Conservation (phyloP, 2,329 filamentous ascomycete genomes). For the Polychaeton citri region DNA sequence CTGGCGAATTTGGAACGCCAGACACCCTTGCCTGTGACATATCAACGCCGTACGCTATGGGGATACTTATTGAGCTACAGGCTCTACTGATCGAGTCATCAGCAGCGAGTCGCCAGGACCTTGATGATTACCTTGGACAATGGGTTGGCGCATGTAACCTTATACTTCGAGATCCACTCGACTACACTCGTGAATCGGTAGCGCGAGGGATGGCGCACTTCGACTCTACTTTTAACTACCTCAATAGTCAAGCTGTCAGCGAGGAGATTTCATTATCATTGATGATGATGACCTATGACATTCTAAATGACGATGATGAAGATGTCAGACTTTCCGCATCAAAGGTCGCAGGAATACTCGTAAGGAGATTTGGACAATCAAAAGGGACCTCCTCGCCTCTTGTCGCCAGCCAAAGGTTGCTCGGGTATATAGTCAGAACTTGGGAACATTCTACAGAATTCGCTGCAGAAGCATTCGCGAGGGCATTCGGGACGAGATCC, state of each 20-base stretch:
- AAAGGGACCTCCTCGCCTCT: slow-evolving; percentile 24
- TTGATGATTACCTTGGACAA: background rate
- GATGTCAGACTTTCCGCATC: slow-evolving; percentile 62
- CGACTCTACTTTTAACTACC: slow-evolving; percentile 6
- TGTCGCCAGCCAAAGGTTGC: slow-evolving; percentile 31
- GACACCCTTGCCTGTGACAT: background rate
- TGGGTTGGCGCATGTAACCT: slow-evolving; percentile 6
- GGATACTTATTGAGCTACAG: background rate
- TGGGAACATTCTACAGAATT: slow-evolving; percentile 7
- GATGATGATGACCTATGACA: slow-evolving; percentile 57
- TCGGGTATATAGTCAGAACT: slow-evolving; percentile 17
- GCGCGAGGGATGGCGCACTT: slow-evolving; percentile 12
- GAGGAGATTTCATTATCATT: slow-evolving; percentile 33
- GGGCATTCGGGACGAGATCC: too few relatives aligned
- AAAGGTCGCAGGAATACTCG: slow-evolving; percentile 32
- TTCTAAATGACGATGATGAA: slow-evolving; percentile 81
- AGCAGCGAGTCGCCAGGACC: background rate
- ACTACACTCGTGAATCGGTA: slow-evolving; percentile 17
- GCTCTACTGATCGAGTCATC: background rate
- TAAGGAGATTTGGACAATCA: slow-evolving; percentile 17
- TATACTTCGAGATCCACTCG: slow-evolving; percentile 11
- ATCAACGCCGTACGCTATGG: background rate
- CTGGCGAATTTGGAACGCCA: background rate
- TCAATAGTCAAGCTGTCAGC: slow-evolving; percentile 2
- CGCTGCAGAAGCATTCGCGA: slow-evolving; percentile 5